Base-by-base conservation (phyloP, 768 basidiomycete species). In the Kwoniella europaea region DNA sequence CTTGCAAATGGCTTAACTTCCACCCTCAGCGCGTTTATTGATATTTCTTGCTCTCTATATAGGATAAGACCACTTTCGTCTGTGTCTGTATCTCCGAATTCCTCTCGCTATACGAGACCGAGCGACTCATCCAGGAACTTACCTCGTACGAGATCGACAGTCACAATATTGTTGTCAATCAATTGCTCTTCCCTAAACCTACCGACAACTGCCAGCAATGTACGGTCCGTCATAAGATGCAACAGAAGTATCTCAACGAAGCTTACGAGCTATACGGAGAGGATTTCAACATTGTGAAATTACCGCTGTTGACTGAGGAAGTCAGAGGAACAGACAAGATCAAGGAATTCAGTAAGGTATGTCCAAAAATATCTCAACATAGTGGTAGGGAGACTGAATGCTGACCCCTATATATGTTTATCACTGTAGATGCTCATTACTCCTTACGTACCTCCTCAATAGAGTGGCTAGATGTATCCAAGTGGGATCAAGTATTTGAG, bases 41-140 rank as follows among this genome's bases (percentile, higher is more conserved):
- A 35, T 35, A 1, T 7, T 35, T 35, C 35, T 35, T 35, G 35
- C 7, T 22, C 20, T 3, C 43, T 41, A 10, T 61, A 43, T 76
- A 95, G 93, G 97, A 99, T 85, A 96, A 95, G 86, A 99, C 97
- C 12, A 98, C 94, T 18, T 99, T 99, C 79, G 91, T 99, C 77
- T 98, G 97, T 79, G 96, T 98, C 63, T 94, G 94, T 87, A 98
- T 98, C 81, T 97, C 96, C 63, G 96, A 98, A 84, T 98, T 99
- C 88, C 85, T 98, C 76, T 97, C 94, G 15, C 86, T 99, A 29
- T 99, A 99, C 84, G 97, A 99, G 86, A 99, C 97, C 29, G 97
- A 99, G 84, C 92, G 97, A 35, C 88, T 99, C 27, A 93, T 99
- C 41, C 97, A 99, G 84, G 95, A 98, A 83, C 86, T 97, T 56